Percentiles rank a stretch among this genome's conserved stretches.
Evolutionary conservation across 305 asterid genomes (phyloP).

Genomic region (Solanum hybrid): DNA sequence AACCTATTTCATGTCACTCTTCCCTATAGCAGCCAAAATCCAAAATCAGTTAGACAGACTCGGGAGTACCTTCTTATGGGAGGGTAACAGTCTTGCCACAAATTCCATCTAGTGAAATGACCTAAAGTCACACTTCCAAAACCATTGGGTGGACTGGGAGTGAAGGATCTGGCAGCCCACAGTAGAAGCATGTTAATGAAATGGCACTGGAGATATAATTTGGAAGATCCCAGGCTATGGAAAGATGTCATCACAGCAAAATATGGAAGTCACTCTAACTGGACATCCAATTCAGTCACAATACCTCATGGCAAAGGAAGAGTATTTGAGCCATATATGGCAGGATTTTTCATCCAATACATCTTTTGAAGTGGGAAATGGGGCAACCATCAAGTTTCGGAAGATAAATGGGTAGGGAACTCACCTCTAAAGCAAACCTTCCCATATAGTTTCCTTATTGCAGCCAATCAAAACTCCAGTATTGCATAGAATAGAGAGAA

Average conservation of each 20-base stretch:
- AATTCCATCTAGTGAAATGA: neutral
- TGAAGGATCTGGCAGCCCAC: neutral
- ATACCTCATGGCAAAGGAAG: neutral
- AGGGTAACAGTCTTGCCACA: neutral
- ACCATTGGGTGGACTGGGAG: neutral
- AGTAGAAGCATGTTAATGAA: neutral
- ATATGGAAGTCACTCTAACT: neutral
- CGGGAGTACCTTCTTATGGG: neutral
- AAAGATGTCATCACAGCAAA: neutral
- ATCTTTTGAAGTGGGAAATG: neutral
- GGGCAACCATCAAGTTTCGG: neutral
- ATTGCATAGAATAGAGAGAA: neutral
- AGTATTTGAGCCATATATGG: neutral
- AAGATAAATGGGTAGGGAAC: neutral
- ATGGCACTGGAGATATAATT: neutral
- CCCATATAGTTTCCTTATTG: neutral
- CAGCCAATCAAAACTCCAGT: neutral
- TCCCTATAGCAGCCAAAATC: neutral
- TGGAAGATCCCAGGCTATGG: neutral
- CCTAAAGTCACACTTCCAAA: neutral
- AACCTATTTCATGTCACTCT: neutral
- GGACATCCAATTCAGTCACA: neutral
- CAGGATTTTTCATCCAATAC: neutral
- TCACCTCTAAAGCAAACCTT: neutral
- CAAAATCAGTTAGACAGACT: neutral